Percentiles rank a stretch among this genome's conserved stretches.
Evolutionary conservation across 139 green algal species (phyloP).

Genomic region (Trebouxia sp.): DNA sequence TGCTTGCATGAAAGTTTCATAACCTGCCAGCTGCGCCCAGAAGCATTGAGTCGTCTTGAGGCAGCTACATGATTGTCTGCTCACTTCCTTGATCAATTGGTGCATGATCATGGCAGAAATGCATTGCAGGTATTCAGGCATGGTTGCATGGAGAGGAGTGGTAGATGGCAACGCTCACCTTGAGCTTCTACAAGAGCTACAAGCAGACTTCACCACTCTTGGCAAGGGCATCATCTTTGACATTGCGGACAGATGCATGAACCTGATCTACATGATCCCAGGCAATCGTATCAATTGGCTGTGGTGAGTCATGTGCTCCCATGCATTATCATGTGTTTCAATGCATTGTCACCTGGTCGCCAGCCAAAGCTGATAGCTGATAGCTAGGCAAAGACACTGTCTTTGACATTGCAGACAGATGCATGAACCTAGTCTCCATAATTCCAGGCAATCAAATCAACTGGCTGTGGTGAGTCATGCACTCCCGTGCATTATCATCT

Average conservation of each 20-base stretch:
- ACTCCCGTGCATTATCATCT: neutral
- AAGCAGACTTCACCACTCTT: too few relatives aligned
- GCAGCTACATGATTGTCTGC: neutral
- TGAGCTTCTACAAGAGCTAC: conserved; percentile 4
- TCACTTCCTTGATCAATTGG: neutral
- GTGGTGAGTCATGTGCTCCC: neutral
- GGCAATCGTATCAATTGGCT: conserved; percentile 33
- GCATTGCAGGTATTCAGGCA: conserved; percentile 29
- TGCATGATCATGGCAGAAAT: neutral
- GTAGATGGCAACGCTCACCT: neutral
- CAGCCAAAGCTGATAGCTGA: neutral
- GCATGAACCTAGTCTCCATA: conserved; percentile 34
- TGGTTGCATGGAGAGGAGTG: conserved; percentile 25
- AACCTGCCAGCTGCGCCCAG: too few relatives aligned
- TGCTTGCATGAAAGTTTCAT: too few relatives aligned
- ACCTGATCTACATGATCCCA: conserved; percentile 33
- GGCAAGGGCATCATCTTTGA: conserved; percentile 31
- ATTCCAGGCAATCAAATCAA: conserved; percentile 31
- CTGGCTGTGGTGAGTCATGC: conserved; percentile 21
- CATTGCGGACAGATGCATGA: conserved; percentile 13
- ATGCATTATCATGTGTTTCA: neutral
- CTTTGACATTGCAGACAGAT: conserved; percentile 13
- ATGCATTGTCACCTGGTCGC: neutral
- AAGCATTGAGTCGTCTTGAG: too few relatives aligned
- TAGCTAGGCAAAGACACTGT: conserved; percentile 16